These are phyloP conservation scores for Camellia sinensis DNA, from an alignment of 148 eudicot species.

Conservation along the genomic window DNA sequence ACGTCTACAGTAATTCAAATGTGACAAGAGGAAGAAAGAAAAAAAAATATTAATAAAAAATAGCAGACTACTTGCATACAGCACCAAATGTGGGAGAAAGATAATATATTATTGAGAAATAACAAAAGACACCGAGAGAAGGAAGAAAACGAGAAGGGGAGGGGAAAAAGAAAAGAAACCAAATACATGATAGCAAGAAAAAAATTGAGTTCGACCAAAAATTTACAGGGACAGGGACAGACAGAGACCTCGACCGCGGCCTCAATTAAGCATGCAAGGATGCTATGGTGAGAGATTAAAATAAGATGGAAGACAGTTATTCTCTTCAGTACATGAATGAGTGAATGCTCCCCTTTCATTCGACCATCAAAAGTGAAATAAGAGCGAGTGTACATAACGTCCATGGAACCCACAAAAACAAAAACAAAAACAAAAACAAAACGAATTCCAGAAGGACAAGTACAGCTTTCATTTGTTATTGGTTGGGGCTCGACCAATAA, in stretches of 20 bases:
- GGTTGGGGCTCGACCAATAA: constrained; percentile 70
- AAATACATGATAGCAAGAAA: background rate
- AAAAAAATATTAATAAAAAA: background rate
- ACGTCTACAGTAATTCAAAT: background rate
- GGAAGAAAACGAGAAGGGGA: background rate
- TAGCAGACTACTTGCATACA: constrained; percentile 5
- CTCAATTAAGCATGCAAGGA: constrained; percentile 8
- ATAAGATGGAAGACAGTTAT: background rate
- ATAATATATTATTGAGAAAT: background rate
- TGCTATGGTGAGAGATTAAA: constrained; percentile 1
- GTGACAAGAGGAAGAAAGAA: background rate
- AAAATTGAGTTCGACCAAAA: background rate
- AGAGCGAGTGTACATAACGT: background rate
- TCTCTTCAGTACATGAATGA: background rate
- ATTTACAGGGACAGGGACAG: constrained; percentile 6
- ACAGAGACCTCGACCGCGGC: too few species aligned
- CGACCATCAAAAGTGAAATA: constrained; percentile 7
- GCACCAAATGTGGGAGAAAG: constrained; percentile 16
- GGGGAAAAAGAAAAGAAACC: background rate
- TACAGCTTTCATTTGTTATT: constrained; percentile 34
- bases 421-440: background rate
- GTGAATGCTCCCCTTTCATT: constrained; percentile 7
- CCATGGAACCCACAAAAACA: background rate
- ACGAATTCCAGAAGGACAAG: background rate
- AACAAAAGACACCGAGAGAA: background rate